Base-by-base conservation (phyloP, 192 early-diverging fungal species). In the Coemansia sp. region DNA sequence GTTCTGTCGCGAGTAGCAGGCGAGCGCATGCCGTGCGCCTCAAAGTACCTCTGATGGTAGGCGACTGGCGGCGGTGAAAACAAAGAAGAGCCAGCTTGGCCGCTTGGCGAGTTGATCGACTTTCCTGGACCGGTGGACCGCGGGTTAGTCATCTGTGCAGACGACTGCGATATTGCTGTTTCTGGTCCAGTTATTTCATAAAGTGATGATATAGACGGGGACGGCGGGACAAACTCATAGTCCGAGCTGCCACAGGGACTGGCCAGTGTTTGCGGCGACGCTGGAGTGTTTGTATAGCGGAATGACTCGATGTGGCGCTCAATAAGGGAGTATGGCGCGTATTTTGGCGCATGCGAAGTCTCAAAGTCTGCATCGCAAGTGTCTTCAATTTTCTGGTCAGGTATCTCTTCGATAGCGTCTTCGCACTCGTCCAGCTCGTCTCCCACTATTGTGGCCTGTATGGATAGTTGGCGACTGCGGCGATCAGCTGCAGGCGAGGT, bases 191-290 rank as follows among this genome's bases (percentile, higher is more conserved):
- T 29, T 10, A 58, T 53, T 58, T 74, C 81, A 43, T 78, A 79
- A 11, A 83, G 52, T 55, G 76, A 83, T 22, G 76, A 68, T 22
- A 78, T 78, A 20, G 81, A 83, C 24, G 81, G 81, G 34, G 81
- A 83, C 49, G 76, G 81, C 43, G 81, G 81, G 29, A 83, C 74
- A 34, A 83, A 75, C 55, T 76, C 76, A 62, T 72, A 83, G 63
- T 83, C 81, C 11, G 55, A 62, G 67, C 81, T 83, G 61, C 69
- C 74, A 50, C 81, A 76, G 39, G 81, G 81, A 40, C 81, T 83
- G 57, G 70, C 71, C n/a, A 75, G 66, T 1, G 77, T 78, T 3
- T 46, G 73, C 16, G 81, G 70, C 31, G 76, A 73, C 27, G 52
- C 49, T 2, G 76, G 73, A 27, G 73, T 73, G 22, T 47, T 64